phyloP scores from a whole-genome alignment of 2,329 filamentous ascomycete species.

The Arthrobotrys megalospora region DNA sequence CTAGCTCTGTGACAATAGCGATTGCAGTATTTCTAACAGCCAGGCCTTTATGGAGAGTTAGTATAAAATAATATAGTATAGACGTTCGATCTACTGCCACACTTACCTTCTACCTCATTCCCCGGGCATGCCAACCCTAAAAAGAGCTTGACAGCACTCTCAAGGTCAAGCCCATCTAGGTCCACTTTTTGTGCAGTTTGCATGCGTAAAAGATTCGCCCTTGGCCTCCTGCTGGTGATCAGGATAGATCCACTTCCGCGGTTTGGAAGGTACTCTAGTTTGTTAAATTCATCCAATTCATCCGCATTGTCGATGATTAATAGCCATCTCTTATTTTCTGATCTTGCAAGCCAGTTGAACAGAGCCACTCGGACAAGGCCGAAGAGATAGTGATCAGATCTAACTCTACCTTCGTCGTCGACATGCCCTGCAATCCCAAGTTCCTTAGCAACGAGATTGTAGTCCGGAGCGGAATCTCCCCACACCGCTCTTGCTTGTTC shows the following conservation, averaged over 20 bases:
- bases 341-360: background rate
- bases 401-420: background rate
- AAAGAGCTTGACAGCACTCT: background rate
- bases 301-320: slow-evolving; percentile 4
- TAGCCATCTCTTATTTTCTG: background rate
- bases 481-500: slow-evolving; percentile 22
- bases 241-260: slow-evolving; percentile 1
- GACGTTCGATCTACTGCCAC: background rate
- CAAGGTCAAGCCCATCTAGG: background rate
- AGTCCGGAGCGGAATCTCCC: slow-evolving; percentile 9
- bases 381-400: background rate
- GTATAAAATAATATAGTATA: background rate
- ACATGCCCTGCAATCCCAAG: background rate
- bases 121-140: background rate
- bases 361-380: background rate
- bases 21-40: slow-evolving; percentile 8
- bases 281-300: background rate
- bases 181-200: background rate
- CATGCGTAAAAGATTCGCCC: background rate
- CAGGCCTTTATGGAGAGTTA: background rate
- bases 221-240: slow-evolving; percentile 4
- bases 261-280: background rate
- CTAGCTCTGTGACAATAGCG: slow-evolving; percentile 39
- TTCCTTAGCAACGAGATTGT: background rate
- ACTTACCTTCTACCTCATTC: background rate